phyloP scores from a whole-genome alignment of 441 rosid species.

The Raphanus hybrid region DNA sequence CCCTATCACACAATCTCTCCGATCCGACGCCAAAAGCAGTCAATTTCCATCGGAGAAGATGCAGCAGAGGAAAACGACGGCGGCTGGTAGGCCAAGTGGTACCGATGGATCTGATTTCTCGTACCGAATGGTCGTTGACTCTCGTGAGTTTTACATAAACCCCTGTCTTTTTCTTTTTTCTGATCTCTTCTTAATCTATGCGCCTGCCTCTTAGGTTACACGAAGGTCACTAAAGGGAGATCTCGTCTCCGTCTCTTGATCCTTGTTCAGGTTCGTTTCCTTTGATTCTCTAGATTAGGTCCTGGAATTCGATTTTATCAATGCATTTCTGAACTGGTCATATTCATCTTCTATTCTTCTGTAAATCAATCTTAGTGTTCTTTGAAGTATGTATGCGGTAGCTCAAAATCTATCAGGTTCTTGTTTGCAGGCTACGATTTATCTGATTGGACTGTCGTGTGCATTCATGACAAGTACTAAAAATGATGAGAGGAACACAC shows the following conservation, averaged over 20 bases:
- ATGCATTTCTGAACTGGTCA: background rate
- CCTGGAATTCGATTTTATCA: background rate
- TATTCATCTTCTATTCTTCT: background rate
- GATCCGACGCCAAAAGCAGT: conserved; percentile 13
- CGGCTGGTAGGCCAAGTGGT: conserved; percentile 63
- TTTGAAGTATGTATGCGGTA: conserved; percentile 4
- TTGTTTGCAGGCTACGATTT: conserved; percentile 55
- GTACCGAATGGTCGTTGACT: conserved; percentile 88
- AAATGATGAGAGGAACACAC: conserved; percentile 37
- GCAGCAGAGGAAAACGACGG: conserved; percentile 56
- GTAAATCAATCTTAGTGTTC: background rate
- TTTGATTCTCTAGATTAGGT: conserved; percentile 2
- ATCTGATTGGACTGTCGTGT: conserved; percentile 48
- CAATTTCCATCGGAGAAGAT: conserved; percentile 40
- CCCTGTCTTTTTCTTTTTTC: background rate
- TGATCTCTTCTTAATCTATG: conserved; percentile 18
- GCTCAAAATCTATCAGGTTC: background rate
- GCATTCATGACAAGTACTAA: conserved; percentile 46
- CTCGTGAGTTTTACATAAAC: conserved; percentile 55
- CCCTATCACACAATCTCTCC: background rate
- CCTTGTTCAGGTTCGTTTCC: conserved; percentile 58
- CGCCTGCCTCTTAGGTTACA: conserved; percentile 55
- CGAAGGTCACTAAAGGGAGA: conserved; percentile 72
- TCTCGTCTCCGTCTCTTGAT: conserved; percentile 58
- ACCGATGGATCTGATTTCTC: conserved; percentile 92